Base-by-base conservation (phyloP, 208 protist species). In the Trypanosoma melophagium region DNA sequence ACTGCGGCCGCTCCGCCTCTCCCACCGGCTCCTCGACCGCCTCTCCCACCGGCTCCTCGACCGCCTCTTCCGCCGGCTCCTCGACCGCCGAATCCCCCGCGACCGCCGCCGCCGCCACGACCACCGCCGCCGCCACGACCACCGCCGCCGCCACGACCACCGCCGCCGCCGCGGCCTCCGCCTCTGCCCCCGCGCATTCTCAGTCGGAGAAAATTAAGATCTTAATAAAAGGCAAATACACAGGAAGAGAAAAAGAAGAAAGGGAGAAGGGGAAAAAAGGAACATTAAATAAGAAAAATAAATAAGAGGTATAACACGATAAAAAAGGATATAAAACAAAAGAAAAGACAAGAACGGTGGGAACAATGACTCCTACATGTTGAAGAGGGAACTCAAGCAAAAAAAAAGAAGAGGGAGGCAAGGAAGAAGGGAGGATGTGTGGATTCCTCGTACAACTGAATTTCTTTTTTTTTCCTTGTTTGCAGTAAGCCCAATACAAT, bases 21-120 rank as follows among this genome's bases (percentile, higher is more conserved):
- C 40, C 80, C 73, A 31, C 88, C 79, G 12, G 81, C 31, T 47
- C 87, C 47, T 40, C 90, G 71, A 44, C 84, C 71, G 50, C 84
- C 49, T 17, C 90, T 72, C 44, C 90, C 62, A 49, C 90, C 63
- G 22, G 87, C 53, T 52, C 90, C 66, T 17, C 89, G 71, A 60
- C 86, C 71, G 22, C 86, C 28, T 42, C 85, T 64, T 57, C 90
- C 71, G 31, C 87, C 61, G 35, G 83, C 58, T 38, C 83, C 60
- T 66, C 85, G 80, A 47, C 87, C 61, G 28, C 81, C 51, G 41
- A 84, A 66, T 38, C 83, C 69, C 10, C 77, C 69, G 21, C 77
- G 16, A 51, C 85, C 63, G n/a, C 81, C 67, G 10, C 87, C 79
- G 28, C 79, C 25, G 28, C 86, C 79, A n/a, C 84, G 67, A 31